These are phyloP conservation scores for Achaetomiella virescens DNA, from an alignment of 495 filamentous ascomycete species.

Conservation along the genomic window DNA sequence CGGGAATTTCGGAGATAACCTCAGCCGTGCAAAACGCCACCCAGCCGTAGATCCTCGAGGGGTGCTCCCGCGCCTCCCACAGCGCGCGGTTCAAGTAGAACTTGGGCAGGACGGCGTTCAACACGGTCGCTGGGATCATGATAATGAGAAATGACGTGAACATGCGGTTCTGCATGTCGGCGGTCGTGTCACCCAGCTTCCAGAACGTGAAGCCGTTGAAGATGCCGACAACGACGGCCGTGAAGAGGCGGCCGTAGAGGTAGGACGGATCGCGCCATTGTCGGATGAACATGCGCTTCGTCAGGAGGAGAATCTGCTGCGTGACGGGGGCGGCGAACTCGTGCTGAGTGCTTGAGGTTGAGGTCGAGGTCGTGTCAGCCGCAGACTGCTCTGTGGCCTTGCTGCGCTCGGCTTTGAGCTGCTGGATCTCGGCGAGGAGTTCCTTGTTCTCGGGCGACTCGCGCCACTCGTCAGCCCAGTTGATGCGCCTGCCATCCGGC, in stretches of 20 bases:
- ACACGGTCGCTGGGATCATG: constrained; percentile 62
- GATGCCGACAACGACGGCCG: constrained; percentile 48
- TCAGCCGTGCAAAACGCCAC: constrained; percentile 73
- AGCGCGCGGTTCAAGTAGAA: constrained; percentile 73
- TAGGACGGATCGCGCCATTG: constrained; percentile 77
- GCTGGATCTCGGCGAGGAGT: constrained; percentile 62
- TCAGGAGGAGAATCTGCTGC: constrained; percentile 43
- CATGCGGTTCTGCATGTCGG: constrained; percentile 74
- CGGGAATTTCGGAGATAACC: constrained; percentile 70
- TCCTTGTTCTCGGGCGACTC: constrained; percentile 58
- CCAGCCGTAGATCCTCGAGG: constrained; percentile 76
- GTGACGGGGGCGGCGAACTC: constrained; percentile 35
- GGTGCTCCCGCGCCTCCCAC: constrained; percentile 71
- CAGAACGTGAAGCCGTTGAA: constrained; percentile 91
- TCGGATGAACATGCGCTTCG: constrained; percentile 63
- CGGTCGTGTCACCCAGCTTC: constrained; percentile 57
- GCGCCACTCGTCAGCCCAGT: constrained; percentile 79
- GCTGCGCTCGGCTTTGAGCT: constrained; percentile 44
- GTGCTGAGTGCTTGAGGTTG: constrained; percentile 1
- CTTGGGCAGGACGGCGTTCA: constrained; percentile 74
- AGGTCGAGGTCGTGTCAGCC: background rate
- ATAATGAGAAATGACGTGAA: constrained; percentile 73
- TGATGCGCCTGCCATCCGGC: constrained; percentile 64
- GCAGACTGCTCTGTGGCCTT: constrained; percentile 14
- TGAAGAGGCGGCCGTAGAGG: constrained; percentile 59